Conservation (phyloP, 495 filamentous ascomycete species). For the Penicillium nucicola region DNA sequence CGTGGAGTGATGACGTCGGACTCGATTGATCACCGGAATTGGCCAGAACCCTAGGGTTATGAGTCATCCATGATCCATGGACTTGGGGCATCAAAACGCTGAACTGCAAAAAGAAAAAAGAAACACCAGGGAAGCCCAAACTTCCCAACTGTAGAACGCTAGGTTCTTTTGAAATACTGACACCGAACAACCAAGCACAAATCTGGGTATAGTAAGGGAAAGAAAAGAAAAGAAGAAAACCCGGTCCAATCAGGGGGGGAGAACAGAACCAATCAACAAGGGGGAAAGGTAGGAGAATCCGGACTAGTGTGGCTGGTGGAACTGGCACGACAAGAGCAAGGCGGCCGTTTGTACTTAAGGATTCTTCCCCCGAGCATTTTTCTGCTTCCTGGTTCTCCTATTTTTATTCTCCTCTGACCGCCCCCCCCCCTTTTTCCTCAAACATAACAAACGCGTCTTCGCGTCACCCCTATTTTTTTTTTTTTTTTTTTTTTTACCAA, state of each 20-base stretch:
- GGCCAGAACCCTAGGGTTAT: constrained; percentile 14
- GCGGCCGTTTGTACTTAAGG: constrained; percentile 50
- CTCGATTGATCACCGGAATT: constrained; percentile 12
- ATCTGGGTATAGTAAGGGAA: not conserved
- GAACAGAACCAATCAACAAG: constrained; percentile 20
- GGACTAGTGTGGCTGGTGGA: constrained; percentile 40
- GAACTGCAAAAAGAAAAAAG: not conserved
- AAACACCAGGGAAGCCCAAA: not conserved
- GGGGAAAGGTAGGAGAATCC: constrained; percentile 32
- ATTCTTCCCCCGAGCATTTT: constrained; percentile 44
- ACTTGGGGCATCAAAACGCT: not conserved
- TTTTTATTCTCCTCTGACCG: constrained; percentile 27
- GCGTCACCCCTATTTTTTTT: constrained; percentile 21
- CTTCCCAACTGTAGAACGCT: too few species aligned
- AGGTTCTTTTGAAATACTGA: not conserved
- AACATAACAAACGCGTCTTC: constrained; percentile 25
- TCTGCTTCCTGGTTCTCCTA: constrained; percentile 36
- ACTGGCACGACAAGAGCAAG: constrained; percentile 39
- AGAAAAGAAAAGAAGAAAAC: constrained; percentile 4
- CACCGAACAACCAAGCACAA: not conserved
- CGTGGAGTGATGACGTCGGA: constrained; percentile 17
- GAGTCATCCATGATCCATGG: constrained; percentile 2
- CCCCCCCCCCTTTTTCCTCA: constrained; percentile 17
- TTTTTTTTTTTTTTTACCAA: constrained; percentile 15
- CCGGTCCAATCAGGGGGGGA: constrained; percentile 29